Percentiles rank a stretch among this genome's conserved stretches.
Evolutionary conservation across 352 stramenopile species (phyloP).

Genomic region (Phytophthora idaei): DNA sequence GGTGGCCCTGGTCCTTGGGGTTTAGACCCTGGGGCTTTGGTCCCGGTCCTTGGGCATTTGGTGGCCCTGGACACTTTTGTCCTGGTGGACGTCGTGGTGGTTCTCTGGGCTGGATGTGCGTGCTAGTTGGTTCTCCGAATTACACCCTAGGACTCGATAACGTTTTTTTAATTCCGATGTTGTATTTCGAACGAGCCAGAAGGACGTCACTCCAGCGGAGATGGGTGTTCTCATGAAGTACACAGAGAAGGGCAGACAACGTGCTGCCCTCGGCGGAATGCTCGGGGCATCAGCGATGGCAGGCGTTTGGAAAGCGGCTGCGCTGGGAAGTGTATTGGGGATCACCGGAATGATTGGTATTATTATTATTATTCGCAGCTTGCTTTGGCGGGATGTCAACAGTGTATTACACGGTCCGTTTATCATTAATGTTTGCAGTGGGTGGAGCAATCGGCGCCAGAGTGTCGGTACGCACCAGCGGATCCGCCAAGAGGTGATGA

Average conservation of each 20-base stretch:
- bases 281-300: background rate
- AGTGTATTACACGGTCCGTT: background rate
- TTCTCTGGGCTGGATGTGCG: background rate
- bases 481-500: background rate
- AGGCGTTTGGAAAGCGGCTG: background rate
- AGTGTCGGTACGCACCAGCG: background rate
- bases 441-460: background rate
- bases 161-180: background rate
- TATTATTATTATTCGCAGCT: background rate
- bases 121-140: background rate
- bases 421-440: background rate
- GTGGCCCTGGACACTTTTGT: background rate
- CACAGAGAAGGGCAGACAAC: background rate
- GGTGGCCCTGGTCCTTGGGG: background rate
- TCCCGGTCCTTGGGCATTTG: background rate
- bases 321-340: background rate
- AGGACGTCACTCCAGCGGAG: background rate
- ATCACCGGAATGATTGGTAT: background rate
- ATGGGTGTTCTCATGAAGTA: background rate
- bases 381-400: background rate
- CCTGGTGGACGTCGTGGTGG: background rate
- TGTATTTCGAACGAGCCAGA: background rate
- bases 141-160: background rate
- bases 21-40: background rate
- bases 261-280: background rate